Percentiles rank a stretch among this genome's conserved stretches.
Conservation (phyloP, 768 basidiomycete genomes). For the Filobasidium wieringae region DNA sequence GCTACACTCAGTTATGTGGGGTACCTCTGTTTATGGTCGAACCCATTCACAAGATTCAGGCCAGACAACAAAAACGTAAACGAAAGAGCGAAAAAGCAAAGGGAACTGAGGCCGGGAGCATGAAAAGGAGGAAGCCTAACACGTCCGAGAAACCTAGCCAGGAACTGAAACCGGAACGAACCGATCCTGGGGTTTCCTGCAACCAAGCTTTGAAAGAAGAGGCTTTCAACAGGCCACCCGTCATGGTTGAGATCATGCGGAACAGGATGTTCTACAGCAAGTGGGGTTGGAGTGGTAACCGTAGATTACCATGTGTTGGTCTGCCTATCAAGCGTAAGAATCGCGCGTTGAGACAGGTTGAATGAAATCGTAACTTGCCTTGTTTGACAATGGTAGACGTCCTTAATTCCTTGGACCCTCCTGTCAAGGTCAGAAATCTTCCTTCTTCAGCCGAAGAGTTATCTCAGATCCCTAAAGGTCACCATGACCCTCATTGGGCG, state of each 20-base stretch:
- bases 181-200: constrained; percentile 22
- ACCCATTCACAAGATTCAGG: constrained; percentile 18
- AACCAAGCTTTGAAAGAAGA: neutral
- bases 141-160: neutral
- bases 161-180: constrained; percentile 28
- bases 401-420: constrained; percentile 43
- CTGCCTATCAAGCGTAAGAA: constrained; percentile 22
- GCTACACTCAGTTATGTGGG: constrained; percentile 72
- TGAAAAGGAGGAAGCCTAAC: neutral
- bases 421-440: constrained; percentile 43
- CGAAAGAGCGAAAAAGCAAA: neutral
- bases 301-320: constrained; percentile 14
- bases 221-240: constrained; percentile 10
- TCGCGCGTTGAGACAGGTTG: neutral
- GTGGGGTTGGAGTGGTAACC: constrained; percentile 3
- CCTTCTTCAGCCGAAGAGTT: constrained; percentile 24
- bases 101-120: neutral
- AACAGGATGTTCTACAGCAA: constrained; percentile 32
- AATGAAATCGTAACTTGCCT: neutral
- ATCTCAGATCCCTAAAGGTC: constrained; percentile 24
- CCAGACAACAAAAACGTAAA: constrained; percentile 3
- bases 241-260: constrained; percentile 23
- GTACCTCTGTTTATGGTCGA: constrained; percentile 49
- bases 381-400: constrained; percentile 45
- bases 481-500: constrained; percentile 43